phyloP scores from a whole-genome alignment of 345 rosid species.

The Kandelia obovata region DNA sequence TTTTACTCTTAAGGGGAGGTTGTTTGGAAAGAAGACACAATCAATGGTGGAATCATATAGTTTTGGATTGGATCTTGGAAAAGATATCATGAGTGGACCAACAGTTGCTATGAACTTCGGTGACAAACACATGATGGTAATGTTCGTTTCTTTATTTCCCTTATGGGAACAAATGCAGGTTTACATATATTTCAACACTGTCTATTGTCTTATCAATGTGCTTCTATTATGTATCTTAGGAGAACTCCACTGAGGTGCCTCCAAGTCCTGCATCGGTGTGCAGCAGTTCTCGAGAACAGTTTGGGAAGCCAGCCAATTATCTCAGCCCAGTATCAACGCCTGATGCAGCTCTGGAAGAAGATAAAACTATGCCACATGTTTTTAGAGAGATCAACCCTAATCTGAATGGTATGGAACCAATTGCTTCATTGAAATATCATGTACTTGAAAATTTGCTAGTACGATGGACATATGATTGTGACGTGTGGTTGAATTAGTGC shows the following conservation, averaged over 20 bases:
- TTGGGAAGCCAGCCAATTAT: conserved; percentile 61
- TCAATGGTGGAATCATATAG: conserved; percentile 51
- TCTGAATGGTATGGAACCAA: conserved; percentile 53
- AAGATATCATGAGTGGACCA: conserved; percentile 63
- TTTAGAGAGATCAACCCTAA: conserved; percentile 67
- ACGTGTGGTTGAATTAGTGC: neutral
- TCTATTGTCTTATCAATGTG: neutral
- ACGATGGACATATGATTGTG: too few relatives aligned
- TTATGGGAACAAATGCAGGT: neutral
- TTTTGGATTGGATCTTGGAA: conserved; percentile 40
- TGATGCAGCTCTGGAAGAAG: conserved; percentile 47
- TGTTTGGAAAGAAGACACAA: conserved; percentile 69
- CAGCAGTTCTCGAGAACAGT: conserved; percentile 69
- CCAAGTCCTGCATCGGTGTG: conserved; percentile 96
- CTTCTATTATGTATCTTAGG: conserved; percentile 37
- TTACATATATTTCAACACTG: neutral
- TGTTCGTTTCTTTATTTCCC: neutral
- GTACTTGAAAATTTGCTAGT: too few relatives aligned
- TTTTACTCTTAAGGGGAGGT: conserved; percentile 54
- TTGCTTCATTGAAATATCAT: neutral
- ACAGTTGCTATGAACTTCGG: conserved; percentile 43
- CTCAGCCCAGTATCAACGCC: conserved; percentile 68
- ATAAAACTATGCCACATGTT: conserved; percentile 44
- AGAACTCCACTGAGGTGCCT: conserved; percentile 92
- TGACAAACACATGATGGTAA: conserved; percentile 51